A percentile compares a stretch with the other conserved stretches of the same genome.
Conservation (phyloP, 1,284 basidiomycete genomes). For the Rhodofomes roseus region DNA sequence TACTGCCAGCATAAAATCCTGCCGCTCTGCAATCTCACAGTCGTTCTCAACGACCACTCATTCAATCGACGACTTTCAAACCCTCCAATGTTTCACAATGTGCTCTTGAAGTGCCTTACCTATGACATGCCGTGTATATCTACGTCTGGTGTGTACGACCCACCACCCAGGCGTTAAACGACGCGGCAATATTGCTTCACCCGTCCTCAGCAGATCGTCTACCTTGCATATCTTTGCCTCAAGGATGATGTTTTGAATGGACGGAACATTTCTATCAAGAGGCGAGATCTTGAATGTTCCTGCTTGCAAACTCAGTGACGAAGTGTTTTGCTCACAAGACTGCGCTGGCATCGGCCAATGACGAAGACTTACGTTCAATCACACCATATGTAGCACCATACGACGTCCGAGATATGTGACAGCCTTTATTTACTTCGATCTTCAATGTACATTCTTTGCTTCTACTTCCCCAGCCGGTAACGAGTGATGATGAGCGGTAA, state of each 20-base stretch:
- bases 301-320: no score
- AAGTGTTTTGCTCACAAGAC: no score
- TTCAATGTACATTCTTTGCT: conserved; percentile 17
- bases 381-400: no score
- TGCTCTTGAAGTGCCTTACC: no score
- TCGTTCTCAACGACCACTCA: background rate
- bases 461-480: conserved; percentile 12
- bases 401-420: background rate
- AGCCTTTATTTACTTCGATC: conserved; percentile 6
- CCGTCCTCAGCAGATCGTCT: conserved; percentile 9
- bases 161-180: conserved; percentile 9
- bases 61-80: background rate
- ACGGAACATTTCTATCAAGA: conserved; percentile 6
- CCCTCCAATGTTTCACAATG: no score
- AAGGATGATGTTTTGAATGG: conserved; percentile 8
- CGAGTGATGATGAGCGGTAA: conserved; percentile 10
- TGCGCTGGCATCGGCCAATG: background rate
- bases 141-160: conserved; percentile 2
- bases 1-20: no score
- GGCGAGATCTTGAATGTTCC: no score
- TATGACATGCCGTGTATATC: conserved; percentile 12
- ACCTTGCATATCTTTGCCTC: background rate
- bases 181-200: conserved; percentile 7
- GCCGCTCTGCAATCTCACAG: background rate
- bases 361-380: no score